These are phyloP conservation scores for Sclerotinia subarctica DNA, from an alignment of 2,329 filamentous ascomycete genomes.

Conservation along the genomic window DNA sequence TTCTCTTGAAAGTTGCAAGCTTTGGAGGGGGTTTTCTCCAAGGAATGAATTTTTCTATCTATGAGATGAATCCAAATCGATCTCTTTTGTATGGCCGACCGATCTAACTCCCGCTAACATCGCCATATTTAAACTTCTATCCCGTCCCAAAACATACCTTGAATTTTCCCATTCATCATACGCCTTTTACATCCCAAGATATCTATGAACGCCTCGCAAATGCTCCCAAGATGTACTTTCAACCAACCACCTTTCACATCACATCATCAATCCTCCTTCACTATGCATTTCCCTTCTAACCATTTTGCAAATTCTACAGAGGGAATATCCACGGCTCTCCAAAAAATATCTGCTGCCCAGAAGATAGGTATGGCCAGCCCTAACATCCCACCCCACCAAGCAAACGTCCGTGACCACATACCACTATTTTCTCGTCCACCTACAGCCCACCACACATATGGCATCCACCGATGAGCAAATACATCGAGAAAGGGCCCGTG, in stretches of 20 bases:
- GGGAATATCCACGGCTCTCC: constrained; percentile 53
- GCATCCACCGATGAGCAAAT: constrained; percentile 32
- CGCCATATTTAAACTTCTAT: background rate
- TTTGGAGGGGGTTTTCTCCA: background rate
- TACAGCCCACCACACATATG: constrained; percentile 26
- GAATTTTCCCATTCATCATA: background rate
- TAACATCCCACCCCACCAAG: constrained; percentile 40
- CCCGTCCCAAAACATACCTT: background rate
- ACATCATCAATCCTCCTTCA: constrained; percentile 24
- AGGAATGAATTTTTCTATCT: background rate
- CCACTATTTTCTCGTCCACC: constrained; percentile 23
- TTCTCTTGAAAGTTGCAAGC: too few relatives aligned
- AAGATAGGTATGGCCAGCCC: constrained; percentile 44
- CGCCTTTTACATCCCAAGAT: constrained; percentile 1
- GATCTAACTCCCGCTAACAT: background rate
- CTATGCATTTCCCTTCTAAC: constrained; percentile 40
- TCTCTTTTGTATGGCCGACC: background rate
- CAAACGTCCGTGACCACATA: constrained; percentile 33
- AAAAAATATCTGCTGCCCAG: constrained; percentile 59
- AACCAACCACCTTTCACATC: background rate
- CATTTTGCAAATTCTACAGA: constrained; percentile 50
- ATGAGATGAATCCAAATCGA: constrained; percentile 6
- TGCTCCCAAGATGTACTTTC: background rate
- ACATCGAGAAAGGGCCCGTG: constrained; percentile 50
- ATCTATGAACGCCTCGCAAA: constrained; percentile 8